Evolutionary conservation across 768 basidiomycete species (phyloP), one percentile per base, ranked within the genome.

Genomic region (Russula sp.): DNA sequence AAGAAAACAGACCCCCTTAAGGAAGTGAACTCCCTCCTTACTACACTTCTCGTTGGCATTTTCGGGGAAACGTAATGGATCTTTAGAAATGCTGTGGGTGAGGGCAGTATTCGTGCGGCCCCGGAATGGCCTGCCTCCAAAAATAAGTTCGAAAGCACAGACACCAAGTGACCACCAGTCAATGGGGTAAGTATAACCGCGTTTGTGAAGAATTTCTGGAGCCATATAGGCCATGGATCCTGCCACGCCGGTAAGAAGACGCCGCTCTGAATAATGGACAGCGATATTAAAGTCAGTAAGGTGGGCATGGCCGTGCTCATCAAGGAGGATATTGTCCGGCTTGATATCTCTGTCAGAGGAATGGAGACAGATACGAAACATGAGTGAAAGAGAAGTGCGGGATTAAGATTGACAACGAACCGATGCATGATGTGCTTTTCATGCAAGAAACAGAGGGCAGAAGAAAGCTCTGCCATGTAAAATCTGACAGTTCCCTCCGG

Each of bases 171-270:
- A 95, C 94, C 94, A 98, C 91, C 93, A 97, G 73, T 98, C 94
- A 68, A 97, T 92, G 39, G 87, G 86, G 70, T 87, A 93, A 3
- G 92, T 93, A 75, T 99, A 99, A 16, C 96, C 96, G 64, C 91
- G 86, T 74, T 97, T 97, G 50, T 85, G 79, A 47, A 99, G 78
- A 51, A 99, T 96, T 84, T 89, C 87, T 2, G 88, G 88, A 47
- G 89, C 95, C 96, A 99, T 99, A 73, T 99, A 99, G 3, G 96
- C 96, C 95, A 98, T 96, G 56, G 93, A 96, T 9, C 96, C 96
- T 27, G 96, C 96, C 0, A 99, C 90, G 27, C 94, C 94, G 13
- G 90, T 94, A 31, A 89, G 75, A 39, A 94, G 76, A 62, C 88
- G 83, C 60, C 91, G 82, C 61, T 97, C 94, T 5, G 88, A 85